Base-by-base conservation (phyloP, 768 basidiomycete genomes). In the Xerocomus potaroensis region DNA sequence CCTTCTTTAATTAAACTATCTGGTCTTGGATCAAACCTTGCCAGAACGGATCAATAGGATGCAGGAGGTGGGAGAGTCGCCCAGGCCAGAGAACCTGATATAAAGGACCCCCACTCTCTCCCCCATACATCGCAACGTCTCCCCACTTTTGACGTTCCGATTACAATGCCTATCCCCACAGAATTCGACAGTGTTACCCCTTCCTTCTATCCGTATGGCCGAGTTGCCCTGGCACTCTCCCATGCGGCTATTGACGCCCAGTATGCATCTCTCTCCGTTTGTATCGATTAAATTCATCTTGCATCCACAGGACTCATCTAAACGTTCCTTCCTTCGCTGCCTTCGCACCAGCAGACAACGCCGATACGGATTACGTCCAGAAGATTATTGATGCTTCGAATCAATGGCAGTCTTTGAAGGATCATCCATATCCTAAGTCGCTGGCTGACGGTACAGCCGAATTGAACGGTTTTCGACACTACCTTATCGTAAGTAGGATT, bases 401-500 rank as follows among this genome's bases (percentile, higher is more conserved):
- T 11, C 26, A 41, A 30, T 41, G 40, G 40, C 1, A 19, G 14
- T 8, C 2, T 3, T 12, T 41, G 7, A 11, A 29, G 18, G 18
- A 41, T 30, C 16, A 41, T 18, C 26, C 15, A 5, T 21, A 29
- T 11, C 27, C 40, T 15, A 4, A 9, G 5, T 7, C 10, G 4
- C 14, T 41, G 10, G 43, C 43, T 3, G 15, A 29, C 8, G 43
- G 19, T 4, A 29, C 24, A 9, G 43, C 43, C 11, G 26, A 24
- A 6, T n/a, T 45, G 18, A 45, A 45, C 4, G 43, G 34, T 8
- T 45, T 45, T 21, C 34, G 43, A n/a, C 43, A 36, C 15, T 45
- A 45, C 16, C 27, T 29, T 33, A 29, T 45, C 27, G 34, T 36
- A 45, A 27, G 40, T 41, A 12, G 24, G 8, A 8, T 18, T 12